phyloP scores from a whole-genome alignment of 495 filamentous ascomycete species.

The Neurospora discreta region DNA sequence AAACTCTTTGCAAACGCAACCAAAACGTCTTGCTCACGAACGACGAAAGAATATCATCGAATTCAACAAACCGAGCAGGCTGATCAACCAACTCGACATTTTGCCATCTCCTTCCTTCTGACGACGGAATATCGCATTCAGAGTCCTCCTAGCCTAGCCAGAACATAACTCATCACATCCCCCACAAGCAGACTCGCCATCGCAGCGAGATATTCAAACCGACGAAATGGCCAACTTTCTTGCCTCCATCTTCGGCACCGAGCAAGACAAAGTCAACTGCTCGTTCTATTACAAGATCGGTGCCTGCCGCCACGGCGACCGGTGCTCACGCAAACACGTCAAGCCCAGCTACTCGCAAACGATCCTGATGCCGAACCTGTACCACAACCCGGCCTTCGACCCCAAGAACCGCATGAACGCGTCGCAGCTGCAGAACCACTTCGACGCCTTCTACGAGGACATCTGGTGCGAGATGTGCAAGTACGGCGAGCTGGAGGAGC shows the following conservation, averaged over 20 bases:
- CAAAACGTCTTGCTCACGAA: neutral
- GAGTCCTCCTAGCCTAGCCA: neutral
- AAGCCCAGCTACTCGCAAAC: slow-evolving; percentile 98
- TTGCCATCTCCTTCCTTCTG: neutral
- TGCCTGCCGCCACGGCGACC: slow-evolving; percentile 94
- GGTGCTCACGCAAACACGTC: slow-evolving; percentile 95
- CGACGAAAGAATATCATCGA: neutral
- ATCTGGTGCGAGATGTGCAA: slow-evolving; percentile 99
- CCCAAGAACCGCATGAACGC: slow-evolving; percentile 94
- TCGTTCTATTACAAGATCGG: slow-evolving; percentile 56
- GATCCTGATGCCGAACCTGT: slow-evolving; percentile 94
- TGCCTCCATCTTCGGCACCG: slow-evolving; percentile 97
- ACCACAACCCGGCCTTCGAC: slow-evolving; percentile 97
- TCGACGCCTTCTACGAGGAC: slow-evolving; percentile 99
- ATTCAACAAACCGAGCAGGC: neutral
- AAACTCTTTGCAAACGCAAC: neutral
- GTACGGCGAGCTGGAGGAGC: slow-evolving; percentile 81
- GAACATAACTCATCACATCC: neutral
- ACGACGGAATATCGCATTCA: neutral
- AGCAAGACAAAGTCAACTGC: slow-evolving; percentile 81
- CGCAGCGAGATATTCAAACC: neutral
- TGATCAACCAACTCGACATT: neutral
- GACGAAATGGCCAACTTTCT: slow-evolving; percentile 80
- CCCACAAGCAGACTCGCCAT: neutral
- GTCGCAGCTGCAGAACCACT: slow-evolving; percentile 92